phyloP scores from a whole-genome alignment of 495 filamentous ascomycete species.

The Aspergillus wentii region DNA sequence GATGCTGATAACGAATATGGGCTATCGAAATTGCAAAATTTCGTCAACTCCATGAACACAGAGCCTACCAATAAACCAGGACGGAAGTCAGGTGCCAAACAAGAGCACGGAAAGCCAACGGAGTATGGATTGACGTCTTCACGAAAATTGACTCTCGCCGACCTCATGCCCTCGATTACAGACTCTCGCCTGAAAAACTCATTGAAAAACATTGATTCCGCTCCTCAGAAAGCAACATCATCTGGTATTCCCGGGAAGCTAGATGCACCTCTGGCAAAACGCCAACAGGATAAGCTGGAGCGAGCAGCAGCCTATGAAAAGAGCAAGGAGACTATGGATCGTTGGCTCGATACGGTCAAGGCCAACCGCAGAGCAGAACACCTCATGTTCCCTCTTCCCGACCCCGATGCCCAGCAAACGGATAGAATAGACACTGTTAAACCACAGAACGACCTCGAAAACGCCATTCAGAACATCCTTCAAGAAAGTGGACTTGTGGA shows the following conservation, averaged over 20 bases:
- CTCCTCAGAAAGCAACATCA: constrained; percentile 45
- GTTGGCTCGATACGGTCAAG: constrained; percentile 94
- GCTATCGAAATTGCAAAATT: constrained; percentile 59
- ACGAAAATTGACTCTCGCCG: constrained; percentile 72
- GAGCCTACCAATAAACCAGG: constrained; percentile 23
- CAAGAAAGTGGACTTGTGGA: constrained; percentile 76
- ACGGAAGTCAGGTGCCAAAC: constrained; percentile 23
- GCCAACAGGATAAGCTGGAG: constrained; percentile 84
- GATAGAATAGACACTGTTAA: constrained; percentile 43
- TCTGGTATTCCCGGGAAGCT: constrained; percentile 64
- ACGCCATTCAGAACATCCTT: constrained; percentile 77
- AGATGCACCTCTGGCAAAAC: constrained; percentile 77
- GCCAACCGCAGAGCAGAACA: constrained; percentile 89
- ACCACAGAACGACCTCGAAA: constrained; percentile 77
- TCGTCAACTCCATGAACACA: constrained; percentile 64
- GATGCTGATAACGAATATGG: constrained; percentile 53
- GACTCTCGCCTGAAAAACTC: constrained; percentile 76
- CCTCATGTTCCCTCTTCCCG: constrained; percentile 80
- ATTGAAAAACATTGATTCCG: constrained; percentile 57
- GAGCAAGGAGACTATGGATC: constrained; percentile 82
- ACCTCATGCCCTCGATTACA: constrained; percentile 67
- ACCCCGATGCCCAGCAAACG: constrained; percentile 53
- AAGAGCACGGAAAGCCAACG: constrained; percentile 51
- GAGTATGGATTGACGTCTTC: constrained; percentile 55
- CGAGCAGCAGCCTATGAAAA: constrained; percentile 83